Evolutionary conservation across 768 basidiomycete species (phyloP), one percentile per base, ranked within the genome.

Genomic region (Suillus hirtellus): DNA sequence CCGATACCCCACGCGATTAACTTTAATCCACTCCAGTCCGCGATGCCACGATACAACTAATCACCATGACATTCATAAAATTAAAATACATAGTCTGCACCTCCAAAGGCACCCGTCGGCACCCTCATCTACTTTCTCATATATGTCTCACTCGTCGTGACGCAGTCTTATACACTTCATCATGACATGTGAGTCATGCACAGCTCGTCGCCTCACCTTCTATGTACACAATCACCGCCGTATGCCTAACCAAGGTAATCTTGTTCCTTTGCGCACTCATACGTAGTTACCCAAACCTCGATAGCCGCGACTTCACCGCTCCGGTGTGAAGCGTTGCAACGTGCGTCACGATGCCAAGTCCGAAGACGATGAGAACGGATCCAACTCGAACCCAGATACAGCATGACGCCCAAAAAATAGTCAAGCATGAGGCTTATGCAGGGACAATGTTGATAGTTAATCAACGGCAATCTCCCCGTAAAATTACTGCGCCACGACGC

Each of bases 1-100:
- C 52, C 52, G 52, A 53, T 53, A 53, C 52, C 52, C 31, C 52
- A 50, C 24, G 21, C 44, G n/a, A 46, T n/a, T n/a, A 49, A 49
- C 47, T 49, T 49, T 49, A 49, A 47, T 47, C 35, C 4, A 8
- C 44, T 46, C 19, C 9, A 46, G 44, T 46, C 44, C 44, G 44
- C 44, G 21, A 49, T 47, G 4, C 21, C 46, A 21, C 49, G 27
- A 9, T 8, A 24, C 6, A 37, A 21, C 1, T 11, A 46, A 46
- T 46, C 46, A 5, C 46, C n/a, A 46, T 46, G 46, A 46, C n/a
- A 46, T n/a, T 21, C n/a, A 31, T 31, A 31, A 31, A 5, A 31
- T 31, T 31, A 31, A 6, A 31, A 31, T 31, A 31, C 31, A 31
- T 31, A 31, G 31, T 31, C 31, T 31, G 6, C 31, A 31, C 31